These are phyloP conservation scores for Acacia pycnantha DNA, from an alignment of 331 rosid species.

Conservation along the genomic window DNA sequence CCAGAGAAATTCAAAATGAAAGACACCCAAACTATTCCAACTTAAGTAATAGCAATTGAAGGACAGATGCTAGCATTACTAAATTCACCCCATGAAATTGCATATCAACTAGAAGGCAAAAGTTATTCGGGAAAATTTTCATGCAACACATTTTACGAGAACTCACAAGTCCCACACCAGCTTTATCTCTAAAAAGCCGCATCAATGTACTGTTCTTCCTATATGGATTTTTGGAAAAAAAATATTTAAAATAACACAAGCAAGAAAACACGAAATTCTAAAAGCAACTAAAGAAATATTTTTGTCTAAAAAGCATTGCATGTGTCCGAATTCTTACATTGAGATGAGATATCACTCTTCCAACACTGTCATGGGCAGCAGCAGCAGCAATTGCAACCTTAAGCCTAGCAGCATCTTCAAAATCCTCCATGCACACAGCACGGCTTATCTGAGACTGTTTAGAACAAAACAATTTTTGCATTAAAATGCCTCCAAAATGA, in stretches of 20 bases:
- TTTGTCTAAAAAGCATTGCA: too few relatives aligned
- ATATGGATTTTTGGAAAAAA: conserved; percentile 64
- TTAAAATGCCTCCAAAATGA: not conserved
- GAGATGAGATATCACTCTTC: too few relatives aligned
- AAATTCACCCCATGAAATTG: conserved; percentile 13
- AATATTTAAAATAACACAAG: not conserved
- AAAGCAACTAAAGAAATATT: not conserved
- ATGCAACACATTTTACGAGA: conserved; percentile 21
- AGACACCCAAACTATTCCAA: conserved; percentile 10
- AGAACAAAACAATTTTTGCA: too few relatives aligned
- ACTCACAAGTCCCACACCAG: conserved; percentile 95
- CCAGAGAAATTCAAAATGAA: not conserved
- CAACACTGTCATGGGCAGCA: too few relatives aligned
- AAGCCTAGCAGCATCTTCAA: too few relatives aligned
- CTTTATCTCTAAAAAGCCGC: conserved; percentile 77
- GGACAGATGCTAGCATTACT: not conserved
- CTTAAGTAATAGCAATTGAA: conserved; percentile 12
- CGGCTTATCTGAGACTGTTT: too few relatives aligned
- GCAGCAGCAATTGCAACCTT: too few relatives aligned
- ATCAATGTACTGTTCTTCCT: conserved; percentile 72
- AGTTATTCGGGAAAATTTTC: conserved; percentile 12
- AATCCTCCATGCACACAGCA: too few relatives aligned
- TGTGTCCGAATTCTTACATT: too few relatives aligned
- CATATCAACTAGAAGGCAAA: conserved; percentile 11
- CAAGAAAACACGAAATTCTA: conserved; percentile 1